Evolutionary conservation across 2,329 filamentous ascomycete genomes (phyloP).

Genomic region (Tolypocladium guangdongense): DNA sequence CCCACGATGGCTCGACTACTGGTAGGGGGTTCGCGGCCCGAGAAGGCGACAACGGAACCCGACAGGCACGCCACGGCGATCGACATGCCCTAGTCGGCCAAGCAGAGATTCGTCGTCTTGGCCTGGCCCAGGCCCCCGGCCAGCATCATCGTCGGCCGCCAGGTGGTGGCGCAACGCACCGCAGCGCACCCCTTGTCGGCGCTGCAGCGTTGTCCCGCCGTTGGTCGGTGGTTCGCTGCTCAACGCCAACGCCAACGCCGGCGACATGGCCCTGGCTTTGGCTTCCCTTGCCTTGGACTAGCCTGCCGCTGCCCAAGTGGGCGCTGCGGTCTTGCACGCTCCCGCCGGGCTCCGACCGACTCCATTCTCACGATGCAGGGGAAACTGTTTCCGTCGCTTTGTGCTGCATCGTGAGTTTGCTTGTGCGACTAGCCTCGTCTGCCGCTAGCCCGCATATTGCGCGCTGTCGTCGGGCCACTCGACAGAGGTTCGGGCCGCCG

Average conservation of each 20-base stretch:
- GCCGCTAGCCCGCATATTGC: background rate
- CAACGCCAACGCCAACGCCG: background rate
- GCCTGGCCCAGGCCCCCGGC: background rate
- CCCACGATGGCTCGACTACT: background rate
- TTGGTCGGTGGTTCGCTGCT: too few relatives aligned
- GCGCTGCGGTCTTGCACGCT: too few relatives aligned
- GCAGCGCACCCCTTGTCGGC: background rate
- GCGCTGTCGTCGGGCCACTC: background rate
- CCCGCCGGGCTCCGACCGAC: background rate
- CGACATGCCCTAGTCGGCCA: too few relatives aligned
- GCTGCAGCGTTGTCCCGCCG: background rate
- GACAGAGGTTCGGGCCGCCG: background rate
- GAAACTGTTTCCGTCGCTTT: background rate
- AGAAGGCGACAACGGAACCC: background rate
- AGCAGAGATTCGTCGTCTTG: too few relatives aligned
- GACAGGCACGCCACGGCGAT: too few relatives aligned
- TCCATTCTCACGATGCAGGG: background rate
- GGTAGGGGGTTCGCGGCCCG: background rate
- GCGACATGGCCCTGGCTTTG: background rate
- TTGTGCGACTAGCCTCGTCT: background rate
- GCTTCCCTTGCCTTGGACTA: background rate
- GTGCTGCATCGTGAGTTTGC: background rate
- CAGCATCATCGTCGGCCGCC: background rate
- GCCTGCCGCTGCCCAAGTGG: background rate
- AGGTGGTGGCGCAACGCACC: background rate